A percentile compares a stretch with the other conserved stretches of the same genome.
Evolutionary conservation across 108 stramenopile species (phyloP).

Genomic region (Cyclostephanos invisitatus): DNA sequence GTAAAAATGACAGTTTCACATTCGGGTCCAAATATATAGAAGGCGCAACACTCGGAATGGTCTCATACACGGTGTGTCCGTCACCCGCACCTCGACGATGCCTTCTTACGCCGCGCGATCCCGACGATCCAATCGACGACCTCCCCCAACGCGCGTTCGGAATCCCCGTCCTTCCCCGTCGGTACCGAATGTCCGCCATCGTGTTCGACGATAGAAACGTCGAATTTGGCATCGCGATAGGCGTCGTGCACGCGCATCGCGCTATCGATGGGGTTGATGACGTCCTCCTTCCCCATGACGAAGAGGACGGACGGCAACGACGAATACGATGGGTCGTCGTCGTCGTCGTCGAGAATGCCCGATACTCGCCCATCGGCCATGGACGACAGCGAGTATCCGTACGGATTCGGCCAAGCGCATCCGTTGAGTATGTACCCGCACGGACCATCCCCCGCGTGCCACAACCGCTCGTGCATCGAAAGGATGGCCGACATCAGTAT

Average conservation of each 20-base stretch:
- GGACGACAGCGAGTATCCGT: slow-evolving; percentile 4
- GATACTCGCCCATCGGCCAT: slow-evolving; percentile 1
- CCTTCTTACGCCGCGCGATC: slow-evolving; percentile 12
- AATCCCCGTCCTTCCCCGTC: slow-evolving; percentile 29
- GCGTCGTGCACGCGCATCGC: slow-evolving; percentile 57
- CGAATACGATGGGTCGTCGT: too few species aligned
- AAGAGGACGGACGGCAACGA: slow-evolving; percentile 47
- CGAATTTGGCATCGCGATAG: slow-evolving; percentile 40
- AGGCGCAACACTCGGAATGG: too few species aligned
- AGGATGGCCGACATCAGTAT: slow-evolving; percentile 70
- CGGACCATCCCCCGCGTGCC: background rate
- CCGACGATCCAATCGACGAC: slow-evolving; percentile 37
- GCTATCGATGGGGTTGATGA: slow-evolving; percentile 69
- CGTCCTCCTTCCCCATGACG: slow-evolving; percentile 64
- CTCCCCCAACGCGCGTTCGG: slow-evolving; percentile 28
- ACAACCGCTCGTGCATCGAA: slow-evolving; percentile 33
- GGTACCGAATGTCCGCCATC: slow-evolving; percentile 77
- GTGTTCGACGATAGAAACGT: slow-evolving; percentile 58
- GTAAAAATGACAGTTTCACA: too few species aligned
- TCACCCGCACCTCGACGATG: background rate
- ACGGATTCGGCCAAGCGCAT: slow-evolving; percentile 80
- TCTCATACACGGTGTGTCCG: too few species aligned
- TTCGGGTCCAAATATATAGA: too few species aligned
- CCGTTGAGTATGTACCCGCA: slow-evolving; percentile 77
- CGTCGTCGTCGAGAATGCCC: background rate